A percentile compares a stretch with the other conserved stretches of the same genome.
phyloP scores from a whole-genome alignment of 2,329 filamentous ascomycete species.

The Verticillium isaacii region DNA sequence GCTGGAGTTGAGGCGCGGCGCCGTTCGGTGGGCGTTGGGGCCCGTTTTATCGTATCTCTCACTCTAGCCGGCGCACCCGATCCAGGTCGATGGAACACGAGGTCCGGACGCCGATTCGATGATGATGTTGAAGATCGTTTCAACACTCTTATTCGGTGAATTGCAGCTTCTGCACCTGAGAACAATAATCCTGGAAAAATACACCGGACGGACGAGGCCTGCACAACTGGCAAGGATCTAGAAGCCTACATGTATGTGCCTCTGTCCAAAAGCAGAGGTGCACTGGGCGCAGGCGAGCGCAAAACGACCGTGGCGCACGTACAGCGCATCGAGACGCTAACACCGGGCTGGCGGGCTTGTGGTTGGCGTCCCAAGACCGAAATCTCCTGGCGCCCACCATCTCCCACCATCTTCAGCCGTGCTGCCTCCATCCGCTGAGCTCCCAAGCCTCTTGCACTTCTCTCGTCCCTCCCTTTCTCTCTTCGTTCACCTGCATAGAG shows the following conservation, averaged over 20 bases:
- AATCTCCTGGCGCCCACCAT: neutral
- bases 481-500: neutral
- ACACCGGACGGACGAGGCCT: no score
- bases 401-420: neutral
- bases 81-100: neutral
- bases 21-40: neutral
- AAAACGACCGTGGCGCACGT: neutral
- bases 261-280: no score
- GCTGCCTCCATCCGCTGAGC: neutral
- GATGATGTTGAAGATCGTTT: neutral
- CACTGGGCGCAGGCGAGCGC: neutral
- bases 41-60: neutral
- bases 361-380: neutral
- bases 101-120: neutral
- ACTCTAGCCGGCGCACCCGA: neutral
- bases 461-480: neutral
- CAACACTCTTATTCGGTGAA: no score
- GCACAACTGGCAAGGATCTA: no score
- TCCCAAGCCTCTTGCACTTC: neutral
- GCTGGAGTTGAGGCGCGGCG: neutral
- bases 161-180: no score
- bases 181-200: no score
- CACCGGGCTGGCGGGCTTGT: neutral
- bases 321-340: neutral
- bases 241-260: no score